Evolutionary conservation across 2,329 filamentous ascomycete species (phyloP), one percentile per base, ranked within the genome.

Genomic region (Akanthomyces dipterigenus): DNA sequence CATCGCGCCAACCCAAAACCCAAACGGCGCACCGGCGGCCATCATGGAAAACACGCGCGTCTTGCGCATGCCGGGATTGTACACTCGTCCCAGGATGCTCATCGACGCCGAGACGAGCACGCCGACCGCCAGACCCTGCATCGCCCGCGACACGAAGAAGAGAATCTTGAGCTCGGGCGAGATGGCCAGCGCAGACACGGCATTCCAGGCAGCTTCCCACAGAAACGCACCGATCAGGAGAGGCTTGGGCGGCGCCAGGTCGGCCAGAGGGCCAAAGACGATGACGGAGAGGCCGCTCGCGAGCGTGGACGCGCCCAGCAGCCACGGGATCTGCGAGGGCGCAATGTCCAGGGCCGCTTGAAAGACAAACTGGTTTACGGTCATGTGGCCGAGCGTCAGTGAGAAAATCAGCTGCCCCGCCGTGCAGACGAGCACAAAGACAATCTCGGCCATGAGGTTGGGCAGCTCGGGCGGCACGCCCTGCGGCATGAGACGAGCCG

Each of bases 401-500:
- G 62, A 55, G 31, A 62, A 59, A n/a, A 63, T 59, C 8, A 63
- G 26, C 42, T 63, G 62, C 1, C 62, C 59, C 1, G 59, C 53
- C 11, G 62, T 40, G 46, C 62, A 63, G 34, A 62, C 59, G 31
- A 63, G 46, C 22, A 63, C 62, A 26, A 63, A 63, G 46, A 63
- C 31, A 12, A 59, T 42, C 16, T 63, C 62, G 9, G 62, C 49
- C 28, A 56, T 46, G 28, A 62, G 34, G 24, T 55, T 63, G 18
- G 46, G 45, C 20, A 63, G 60, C 55, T 63, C 62, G 16, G 49
- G 58, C 26, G 62, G 62, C 18, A 56, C 43, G 18, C 62, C 62
- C 11, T 63, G 62, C 11, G 46, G 59, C n/a, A 61, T 31, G 14
- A 57, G 62, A n/a, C 49, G 56, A 7, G 51, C 42, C 6, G 62